A percentile compares a stretch with the other conserved stretches of the same genome.
Evolutionary conservation across 2,329 filamentous ascomycete genomes (phyloP).

Genomic region (Phyllosticta citribraziliensis): DNA sequence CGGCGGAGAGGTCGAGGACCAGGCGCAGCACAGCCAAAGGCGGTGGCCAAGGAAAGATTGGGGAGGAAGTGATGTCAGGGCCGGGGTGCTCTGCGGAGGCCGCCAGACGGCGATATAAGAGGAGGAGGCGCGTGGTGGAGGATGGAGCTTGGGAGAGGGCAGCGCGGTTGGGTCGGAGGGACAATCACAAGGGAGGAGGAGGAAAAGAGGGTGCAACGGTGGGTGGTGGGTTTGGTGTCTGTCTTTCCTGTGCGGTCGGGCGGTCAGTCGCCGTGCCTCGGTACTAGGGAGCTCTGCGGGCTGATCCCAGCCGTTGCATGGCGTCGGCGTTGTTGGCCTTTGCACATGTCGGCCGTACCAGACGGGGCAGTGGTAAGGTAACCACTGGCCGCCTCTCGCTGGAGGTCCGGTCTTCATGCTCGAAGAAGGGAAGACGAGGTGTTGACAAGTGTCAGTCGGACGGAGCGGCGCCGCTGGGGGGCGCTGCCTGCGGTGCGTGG

Average conservation of each 20-base stretch:
- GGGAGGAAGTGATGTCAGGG: constrained; percentile 8
- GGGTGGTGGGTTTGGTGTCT: neutral
- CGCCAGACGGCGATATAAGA: neutral
- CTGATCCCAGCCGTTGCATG: neutral
- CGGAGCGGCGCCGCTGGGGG: neutral
- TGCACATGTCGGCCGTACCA: neutral
- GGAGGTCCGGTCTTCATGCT: neutral
- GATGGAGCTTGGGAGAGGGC: neutral
- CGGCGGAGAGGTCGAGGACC: neutral
- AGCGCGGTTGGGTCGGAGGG: neutral
- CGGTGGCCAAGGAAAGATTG: constrained; percentile 1
- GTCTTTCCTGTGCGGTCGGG: neutral
- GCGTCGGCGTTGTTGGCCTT: neutral
- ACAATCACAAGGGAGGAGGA: neutral
- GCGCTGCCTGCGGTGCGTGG: no score
- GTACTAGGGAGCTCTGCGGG: neutral
- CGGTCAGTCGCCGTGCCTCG: neutral
- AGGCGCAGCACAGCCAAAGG: neutral
- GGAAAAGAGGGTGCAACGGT: neutral
- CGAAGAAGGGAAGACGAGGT: neutral
- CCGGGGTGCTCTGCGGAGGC: neutral
- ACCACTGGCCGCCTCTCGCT: neutral
- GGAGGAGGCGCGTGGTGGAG: neutral
- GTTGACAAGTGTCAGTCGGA: neutral
- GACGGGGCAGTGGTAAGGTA: no score